These are phyloP conservation scores for Pneumocystis jirovecii DNA, from an alignment of 1,139 yeast species.

Conservation along the genomic window DNA sequence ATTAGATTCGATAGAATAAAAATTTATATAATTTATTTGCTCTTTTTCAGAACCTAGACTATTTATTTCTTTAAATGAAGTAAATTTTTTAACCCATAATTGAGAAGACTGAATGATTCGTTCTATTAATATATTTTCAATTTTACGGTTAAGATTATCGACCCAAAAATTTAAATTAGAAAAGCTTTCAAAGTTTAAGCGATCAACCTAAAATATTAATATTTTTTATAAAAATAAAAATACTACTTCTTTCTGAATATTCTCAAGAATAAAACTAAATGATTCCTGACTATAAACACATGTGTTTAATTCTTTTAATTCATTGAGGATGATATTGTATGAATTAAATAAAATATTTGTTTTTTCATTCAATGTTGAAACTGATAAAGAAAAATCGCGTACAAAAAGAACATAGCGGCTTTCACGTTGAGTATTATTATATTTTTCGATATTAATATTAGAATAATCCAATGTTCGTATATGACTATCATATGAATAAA, in stretches of 20 bases:
- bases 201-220: slow-evolving; percentile 24
- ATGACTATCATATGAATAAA: slow-evolving; percentile 21
- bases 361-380: slow-evolving; percentile 27
- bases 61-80: slow-evolving; percentile 5
- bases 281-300: slow-evolving; percentile 19
- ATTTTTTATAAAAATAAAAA: slow-evolving; percentile 2
- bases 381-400: slow-evolving; percentile 29
- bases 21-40: slow-evolving; percentile 13
- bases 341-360: slow-evolving; percentile 21
- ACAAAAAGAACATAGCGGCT: slow-evolving; percentile 30
- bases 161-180: slow-evolving; percentile 29
- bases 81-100: slow-evolving; percentile 20
- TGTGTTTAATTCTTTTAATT: slow-evolving; percentile 24
- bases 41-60: slow-evolving; percentile 1
- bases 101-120: slow-evolving; percentile 22
- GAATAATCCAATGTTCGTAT: slow-evolving; percentile 3
- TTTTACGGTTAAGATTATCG: slow-evolving; percentile 28
- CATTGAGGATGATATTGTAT: slow-evolving; percentile 16
- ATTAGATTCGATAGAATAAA: neutral
- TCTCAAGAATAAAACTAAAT: slow-evolving; percentile 3
- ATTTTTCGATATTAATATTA: slow-evolving; percentile 14
- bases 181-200: slow-evolving; percentile 32
- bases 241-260: slow-evolving; percentile 11
- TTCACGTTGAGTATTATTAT: slow-evolving; percentile 24
- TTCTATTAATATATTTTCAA: slow-evolving; percentile 26